Evolutionary conservation across 179 eudicot species (phyloP), one percentile per base, ranked within the genome.

Genomic region (Gypsophila paniculata): DNA sequence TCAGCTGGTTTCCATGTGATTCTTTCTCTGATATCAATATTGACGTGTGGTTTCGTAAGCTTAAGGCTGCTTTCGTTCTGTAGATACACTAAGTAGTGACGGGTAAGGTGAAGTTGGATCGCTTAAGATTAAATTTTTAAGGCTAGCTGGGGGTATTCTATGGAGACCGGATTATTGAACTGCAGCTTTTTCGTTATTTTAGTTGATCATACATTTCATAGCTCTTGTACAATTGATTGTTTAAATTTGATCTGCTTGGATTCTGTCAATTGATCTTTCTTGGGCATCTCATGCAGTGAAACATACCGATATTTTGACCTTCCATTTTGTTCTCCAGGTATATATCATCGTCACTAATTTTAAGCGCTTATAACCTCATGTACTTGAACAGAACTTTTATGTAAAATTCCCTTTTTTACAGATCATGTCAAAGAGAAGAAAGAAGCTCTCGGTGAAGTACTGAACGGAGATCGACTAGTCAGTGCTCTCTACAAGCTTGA

Each of bases 401-500:
- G 53, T 65, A n/a, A 13, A 68, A 61, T 17, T 54, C 49, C 6
- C 2, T 61, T 61, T 36, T 62, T n/a, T 32, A 2, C 4, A 77
- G 84, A 71, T 61, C 73, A 81, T 53, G 68, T 81, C 64, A 81
- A 68, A 49, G 84, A 81, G 72, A 81, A 81, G 72, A 81, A 58
- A 72, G 81, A 81, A 74, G 81, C 84, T 67, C 78, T 81, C 74
- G 84, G 84, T 61, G 84, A 81, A 78, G 84, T 81, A 61, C 69
- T 81, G 69, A 81, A 81, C 61, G 84, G 84, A 52, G 84, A 81
- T 19, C 84, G 84, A 54, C 74, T 81, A 22, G 84, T 81, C 68
- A 77, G 79, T 74, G 81, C 84, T 46, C 84, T 78, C 48, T 81
- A 77, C 74, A 81, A 81, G 44, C 81, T 81, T 67, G 84, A 81